Conservation (phyloP, 2,329 filamentous ascomycete genomes). For the Anthostomella pinea region DNA sequence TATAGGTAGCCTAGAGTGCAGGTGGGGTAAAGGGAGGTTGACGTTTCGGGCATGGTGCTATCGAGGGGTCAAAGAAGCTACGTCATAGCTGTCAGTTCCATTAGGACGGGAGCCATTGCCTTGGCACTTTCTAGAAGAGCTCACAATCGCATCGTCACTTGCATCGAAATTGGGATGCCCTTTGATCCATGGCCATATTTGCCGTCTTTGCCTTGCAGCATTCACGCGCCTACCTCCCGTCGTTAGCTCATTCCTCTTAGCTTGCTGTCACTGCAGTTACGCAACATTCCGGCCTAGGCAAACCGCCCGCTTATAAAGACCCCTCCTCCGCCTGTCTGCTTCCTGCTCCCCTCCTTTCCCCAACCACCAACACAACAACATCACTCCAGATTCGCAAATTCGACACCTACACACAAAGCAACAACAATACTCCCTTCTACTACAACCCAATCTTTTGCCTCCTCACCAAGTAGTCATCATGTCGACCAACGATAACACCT, state of each 20-base stretch:
- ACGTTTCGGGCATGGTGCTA: too few relatives aligned
- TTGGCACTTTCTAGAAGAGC: too few relatives aligned
- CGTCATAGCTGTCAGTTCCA: too few relatives aligned
- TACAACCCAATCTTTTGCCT: not conserved
- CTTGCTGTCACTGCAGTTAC: too few relatives aligned
- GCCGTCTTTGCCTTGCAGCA: slow-evolving; percentile 7
- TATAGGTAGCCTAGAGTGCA: too few relatives aligned
- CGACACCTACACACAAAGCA: slow-evolving; percentile 1
- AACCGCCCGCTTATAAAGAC: slow-evolving; percentile 5
- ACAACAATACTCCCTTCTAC: not conserved
- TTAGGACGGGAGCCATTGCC: too few relatives aligned
- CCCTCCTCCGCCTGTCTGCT: too few relatives aligned
- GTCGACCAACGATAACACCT: slow-evolving; percentile 52
- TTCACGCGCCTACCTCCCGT: too few relatives aligned
- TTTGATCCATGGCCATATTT: slow-evolving; percentile 4
- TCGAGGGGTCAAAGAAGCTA: too few relatives aligned
- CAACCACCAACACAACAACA: not conserved
- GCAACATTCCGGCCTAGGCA: too few relatives aligned
- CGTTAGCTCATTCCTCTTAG: too few relatives aligned
- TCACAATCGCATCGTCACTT: slow-evolving; percentile 10
- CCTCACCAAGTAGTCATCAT: slow-evolving; percentile 30
- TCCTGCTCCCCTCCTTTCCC: not conserved
- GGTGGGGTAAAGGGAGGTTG: too few relatives aligned
- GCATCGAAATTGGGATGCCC: slow-evolving; percentile 14
- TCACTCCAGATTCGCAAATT: not conserved